phyloP scores from a whole-genome alignment of 441 rosid genomes.

The Pelargonium citronellum region DNA sequence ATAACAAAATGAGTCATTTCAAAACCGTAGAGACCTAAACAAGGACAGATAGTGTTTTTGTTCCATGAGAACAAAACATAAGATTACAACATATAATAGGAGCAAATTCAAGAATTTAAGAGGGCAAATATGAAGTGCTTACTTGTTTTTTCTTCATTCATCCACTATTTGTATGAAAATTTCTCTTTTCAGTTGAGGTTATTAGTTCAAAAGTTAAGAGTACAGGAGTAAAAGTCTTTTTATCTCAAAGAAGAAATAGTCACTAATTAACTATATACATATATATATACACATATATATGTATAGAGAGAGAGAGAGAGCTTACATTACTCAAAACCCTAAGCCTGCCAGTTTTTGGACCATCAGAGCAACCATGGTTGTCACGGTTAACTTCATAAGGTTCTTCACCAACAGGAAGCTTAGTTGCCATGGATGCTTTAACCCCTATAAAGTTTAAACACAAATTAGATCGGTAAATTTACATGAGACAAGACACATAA shows the following conservation, averaged over 20 bases:
- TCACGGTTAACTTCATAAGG: conserved; percentile 60
- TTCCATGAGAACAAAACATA: no score
- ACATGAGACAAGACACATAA: neutral
- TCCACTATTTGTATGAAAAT: neutral
- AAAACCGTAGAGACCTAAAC: no score
- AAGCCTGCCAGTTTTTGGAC: conserved; percentile 69
- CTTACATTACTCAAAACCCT: conserved; percentile 48
- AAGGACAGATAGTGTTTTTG: no score
- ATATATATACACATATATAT: neutral
- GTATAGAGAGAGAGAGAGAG: neutral
- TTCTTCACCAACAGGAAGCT: conserved; percentile 48
- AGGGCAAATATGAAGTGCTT: no score
- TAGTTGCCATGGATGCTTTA: conserved; percentile 58
- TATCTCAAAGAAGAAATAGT: no score
- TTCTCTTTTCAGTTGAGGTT: no score
- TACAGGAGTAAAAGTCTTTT: no score
- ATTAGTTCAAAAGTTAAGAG: no score
- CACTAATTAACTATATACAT: no score
- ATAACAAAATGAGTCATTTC: neutral
- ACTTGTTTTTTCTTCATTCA: neutral
- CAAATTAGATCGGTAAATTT: neutral
- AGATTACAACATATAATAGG: no score
- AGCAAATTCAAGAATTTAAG: no score
- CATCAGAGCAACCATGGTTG: conserved; percentile 56
- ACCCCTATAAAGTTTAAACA: conserved; percentile 48